Evolutionary conservation across 2,329 filamentous ascomycete genomes (phyloP), one percentile per base, ranked within the genome.

Genomic region (Periconia macrospinosa): DNA sequence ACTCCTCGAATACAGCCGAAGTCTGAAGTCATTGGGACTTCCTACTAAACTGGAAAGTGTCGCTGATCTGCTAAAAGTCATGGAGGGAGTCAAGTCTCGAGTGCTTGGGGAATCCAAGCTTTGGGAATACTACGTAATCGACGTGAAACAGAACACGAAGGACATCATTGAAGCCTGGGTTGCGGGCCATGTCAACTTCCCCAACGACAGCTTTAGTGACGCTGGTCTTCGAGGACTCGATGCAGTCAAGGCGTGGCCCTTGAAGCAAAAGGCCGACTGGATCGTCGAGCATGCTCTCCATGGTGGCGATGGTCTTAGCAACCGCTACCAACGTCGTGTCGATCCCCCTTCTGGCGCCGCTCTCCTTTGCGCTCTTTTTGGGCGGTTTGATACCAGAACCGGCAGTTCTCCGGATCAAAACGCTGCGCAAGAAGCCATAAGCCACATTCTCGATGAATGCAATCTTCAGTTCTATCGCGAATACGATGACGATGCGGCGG

Each of bases 121-220:
- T 1, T 99, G 94, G 94, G 90, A 99, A 70, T 99, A 88, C 77
- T 99, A 97, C 70, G 86, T 89, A 15, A 78, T 96, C 53, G 85
- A 97, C 66, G 86, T 94, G 3, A 86, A 93, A 53, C 80, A 83
- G 30, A 85, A 93, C 68, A 82, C 86, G 6, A 81, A 88, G 58
- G 84, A 84, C 7, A 85, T 88, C 33, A 73, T 94, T 2, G 81
- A 89, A 42, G 82, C 86, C 1, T 97, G 93, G 91, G 79, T 80
- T 33, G 77, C 78, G 27, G 87, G 86, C 18, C 76, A 85, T 45
- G 76, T 82, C 45, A 79, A 78, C 13, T 78, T 83, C 45, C 80
- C 85, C 0, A 75, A 84, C 5, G 81, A 79, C 46, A 78, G 75
- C 14, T 81, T 83, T 68, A 78, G 76, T 56, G 73, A 74, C 17